phyloP scores from a whole-genome alignment of 345 rosid species.

The Aurinia saxatilis region DNA sequence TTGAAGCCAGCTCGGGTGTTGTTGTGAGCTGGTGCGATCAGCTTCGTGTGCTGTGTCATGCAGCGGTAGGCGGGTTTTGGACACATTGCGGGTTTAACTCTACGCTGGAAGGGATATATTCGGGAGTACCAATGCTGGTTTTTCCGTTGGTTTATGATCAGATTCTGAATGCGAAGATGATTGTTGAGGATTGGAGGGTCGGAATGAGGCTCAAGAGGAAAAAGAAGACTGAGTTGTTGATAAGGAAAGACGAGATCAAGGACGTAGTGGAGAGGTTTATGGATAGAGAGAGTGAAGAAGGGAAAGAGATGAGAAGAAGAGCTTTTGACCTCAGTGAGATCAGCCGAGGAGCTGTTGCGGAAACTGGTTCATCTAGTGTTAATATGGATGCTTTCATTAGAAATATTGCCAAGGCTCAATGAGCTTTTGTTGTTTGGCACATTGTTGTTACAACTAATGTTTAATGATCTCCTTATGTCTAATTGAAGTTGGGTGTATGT shows the following conservation, averaged over 20 bases:
- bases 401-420: conserved; percentile 13
- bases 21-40: conserved; percentile 56
- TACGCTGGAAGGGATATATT: conserved; percentile 38
- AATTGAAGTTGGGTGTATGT: too few species aligned
- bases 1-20: conserved; percentile 15
- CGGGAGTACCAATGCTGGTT: conserved; percentile 42
- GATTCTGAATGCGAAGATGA: conserved; percentile 32
- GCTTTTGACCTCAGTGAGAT: conserved; percentile 10
- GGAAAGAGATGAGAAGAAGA: conserved; percentile 12
- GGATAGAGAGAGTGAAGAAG: conserved; percentile 18
- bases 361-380: conserved; percentile 28
- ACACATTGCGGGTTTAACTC: conserved; percentile 73
- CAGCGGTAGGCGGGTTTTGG: conserved; percentile 54
- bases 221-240: conserved; percentile 8
- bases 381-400: conserved; percentile 37
- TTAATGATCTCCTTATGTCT: background rate
- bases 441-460: background rate
- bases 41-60: conserved; percentile 43
- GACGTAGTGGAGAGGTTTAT: conserved; percentile 18
- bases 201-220: conserved; percentile 37
- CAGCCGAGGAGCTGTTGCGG: background rate
- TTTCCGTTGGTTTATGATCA: conserved; percentile 52
- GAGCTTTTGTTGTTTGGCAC: background rate
- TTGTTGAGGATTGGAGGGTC: conserved; percentile 53
- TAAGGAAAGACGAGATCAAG: conserved; percentile 31